Conservation (phyloP, 257 asterid genomes). For the Solanum neorickii region DNA sequence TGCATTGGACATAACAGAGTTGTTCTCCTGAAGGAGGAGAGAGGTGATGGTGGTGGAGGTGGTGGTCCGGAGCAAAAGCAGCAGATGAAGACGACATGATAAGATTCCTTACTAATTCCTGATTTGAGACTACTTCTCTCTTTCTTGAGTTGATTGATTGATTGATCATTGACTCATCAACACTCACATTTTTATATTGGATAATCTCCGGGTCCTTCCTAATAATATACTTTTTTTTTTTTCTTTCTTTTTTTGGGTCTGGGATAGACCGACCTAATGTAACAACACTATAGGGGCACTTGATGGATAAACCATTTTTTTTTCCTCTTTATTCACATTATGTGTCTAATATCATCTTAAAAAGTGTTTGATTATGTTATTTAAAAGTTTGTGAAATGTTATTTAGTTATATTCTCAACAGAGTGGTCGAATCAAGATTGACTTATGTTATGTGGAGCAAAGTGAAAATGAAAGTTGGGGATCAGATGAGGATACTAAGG, state of each 20-base stretch:
- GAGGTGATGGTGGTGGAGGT: conserved; percentile 31
- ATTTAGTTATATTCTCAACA: too few relatives aligned
- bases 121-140: neutral
- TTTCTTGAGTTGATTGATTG: conserved; percentile 83
- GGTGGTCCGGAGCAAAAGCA: conserved; percentile 71
- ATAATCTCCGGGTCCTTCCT: neutral
- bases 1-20: conserved; percentile 94
- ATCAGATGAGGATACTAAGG: neutral
- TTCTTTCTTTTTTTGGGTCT: neutral
- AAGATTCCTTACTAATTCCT: neutral
- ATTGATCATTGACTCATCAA: conserved; percentile 72
- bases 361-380: neutral
- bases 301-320: neutral
- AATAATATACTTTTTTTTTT: conserved; percentile 8
- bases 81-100: conserved; percentile 68
- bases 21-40: conserved; percentile 54
- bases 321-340: neutral
- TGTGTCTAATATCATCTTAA: neutral
- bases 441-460: too few relatives aligned
- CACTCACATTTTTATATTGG: neutral
- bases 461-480: neutral
- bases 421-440: too few relatives aligned
- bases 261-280: neutral
- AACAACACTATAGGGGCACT: neutral
- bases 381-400: too few relatives aligned